Evolutionary conservation across 805 yeast species (phyloP).

Genomic region (Metschnikowia santaceciliae): DNA sequence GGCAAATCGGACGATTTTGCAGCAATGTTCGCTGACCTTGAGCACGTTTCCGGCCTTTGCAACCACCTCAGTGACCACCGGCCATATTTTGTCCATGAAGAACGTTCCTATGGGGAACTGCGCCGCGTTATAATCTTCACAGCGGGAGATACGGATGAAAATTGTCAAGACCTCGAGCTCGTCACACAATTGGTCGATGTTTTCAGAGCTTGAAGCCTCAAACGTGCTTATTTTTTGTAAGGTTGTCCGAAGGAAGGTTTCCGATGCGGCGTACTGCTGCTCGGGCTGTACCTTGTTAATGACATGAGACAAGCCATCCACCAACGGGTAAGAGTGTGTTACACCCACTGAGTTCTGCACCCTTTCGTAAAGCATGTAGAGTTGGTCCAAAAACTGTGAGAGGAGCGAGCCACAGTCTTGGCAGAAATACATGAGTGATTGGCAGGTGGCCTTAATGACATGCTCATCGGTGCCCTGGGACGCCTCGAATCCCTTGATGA

Average conservation of each 20-base stretch:
- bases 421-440: constrained; percentile 91
- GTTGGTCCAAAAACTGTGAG: constrained; percentile 65
- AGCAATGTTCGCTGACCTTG: constrained; percentile 68
- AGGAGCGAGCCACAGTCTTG: constrained; percentile 77
- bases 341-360: constrained; percentile 53
- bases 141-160: constrained; percentile 54
- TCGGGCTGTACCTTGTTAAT: constrained; percentile 57
- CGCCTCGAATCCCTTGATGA: constrained; percentile 63
- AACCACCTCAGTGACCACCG: constrained; percentile 47
- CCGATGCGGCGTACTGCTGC: constrained; percentile 49
- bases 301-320: constrained; percentile 88
- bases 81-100: constrained; percentile 55
- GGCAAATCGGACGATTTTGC: constrained; percentile 63
- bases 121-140: constrained; percentile 34
- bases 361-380: constrained; percentile 65
- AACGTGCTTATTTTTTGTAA: constrained; percentile 41
- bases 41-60: constrained; percentile 54
- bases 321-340: constrained; percentile 69
- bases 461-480: constrained; percentile 27
- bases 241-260: constrained; percentile 66
- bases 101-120: constrained; percentile 51
- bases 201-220: constrained; percentile 19
- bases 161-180: constrained; percentile 66
- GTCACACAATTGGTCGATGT: constrained; percentile 48
- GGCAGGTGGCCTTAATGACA: constrained; percentile 81